Conservation (phyloP, 2,329 filamentous ascomycete species). For the Apiospora kogelbergensis region DNA sequence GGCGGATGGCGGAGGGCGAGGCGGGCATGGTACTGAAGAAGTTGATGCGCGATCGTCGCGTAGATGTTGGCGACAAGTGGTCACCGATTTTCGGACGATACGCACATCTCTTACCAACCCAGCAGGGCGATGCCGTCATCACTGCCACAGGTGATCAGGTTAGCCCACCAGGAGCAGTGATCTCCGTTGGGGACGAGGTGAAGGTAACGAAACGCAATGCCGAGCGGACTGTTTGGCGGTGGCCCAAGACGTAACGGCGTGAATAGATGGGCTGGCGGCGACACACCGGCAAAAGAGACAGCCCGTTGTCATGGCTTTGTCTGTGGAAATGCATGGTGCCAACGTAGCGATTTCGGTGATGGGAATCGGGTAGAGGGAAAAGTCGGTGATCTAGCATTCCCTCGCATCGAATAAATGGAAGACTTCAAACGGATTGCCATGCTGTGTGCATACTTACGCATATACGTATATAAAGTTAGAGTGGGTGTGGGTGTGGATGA, state of each 20-base stretch:
- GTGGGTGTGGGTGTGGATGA: neutral
- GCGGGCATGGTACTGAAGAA: constrained; percentile 66
- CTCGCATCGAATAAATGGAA: neutral
- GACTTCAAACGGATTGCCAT: neutral
- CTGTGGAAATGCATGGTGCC: neutral
- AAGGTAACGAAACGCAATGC: constrained; percentile 47
- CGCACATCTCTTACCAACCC: constrained; percentile 51
- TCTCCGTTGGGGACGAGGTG: constrained; percentile 58
- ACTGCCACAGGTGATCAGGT: constrained; percentile 40
- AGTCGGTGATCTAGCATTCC: neutral
- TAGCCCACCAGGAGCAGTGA: constrained; percentile 17
- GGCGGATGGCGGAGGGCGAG: constrained; percentile 56
- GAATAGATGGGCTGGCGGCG: neutral
- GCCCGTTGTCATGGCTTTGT: neutral
- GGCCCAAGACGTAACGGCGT: constrained; percentile 34
- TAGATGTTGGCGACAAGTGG: constrained; percentile 68
- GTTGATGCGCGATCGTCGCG: constrained; percentile 67
- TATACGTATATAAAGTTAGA: neutral
- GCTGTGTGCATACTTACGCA: neutral
- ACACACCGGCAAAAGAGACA: neutral
- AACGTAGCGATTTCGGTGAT: neutral
- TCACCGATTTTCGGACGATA: constrained; percentile 74
- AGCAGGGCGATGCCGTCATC: constrained; percentile 27
- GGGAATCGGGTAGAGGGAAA: neutral
- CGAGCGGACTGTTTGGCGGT: constrained; percentile 55